phyloP scores from a whole-genome alignment of 139 green algal species.

The Closterium sp. region DNA sequence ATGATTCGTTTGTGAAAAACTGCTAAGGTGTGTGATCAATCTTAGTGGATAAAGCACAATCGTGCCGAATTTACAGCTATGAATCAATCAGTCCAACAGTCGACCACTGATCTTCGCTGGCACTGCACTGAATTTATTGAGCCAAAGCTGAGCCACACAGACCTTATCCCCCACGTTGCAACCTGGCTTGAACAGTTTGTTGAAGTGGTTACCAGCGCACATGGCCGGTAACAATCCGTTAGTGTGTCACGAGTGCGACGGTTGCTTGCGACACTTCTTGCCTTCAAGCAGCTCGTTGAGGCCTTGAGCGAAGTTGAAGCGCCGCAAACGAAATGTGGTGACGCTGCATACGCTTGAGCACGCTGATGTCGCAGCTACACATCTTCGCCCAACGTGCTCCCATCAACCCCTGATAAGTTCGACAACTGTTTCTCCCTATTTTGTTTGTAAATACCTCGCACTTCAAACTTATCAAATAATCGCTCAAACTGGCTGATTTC shows the following conservation, averaged over 20 bases:
- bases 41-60: neutral
- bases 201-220: neutral
- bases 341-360: neutral
- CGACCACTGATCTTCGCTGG: neutral
- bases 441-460: neutral
- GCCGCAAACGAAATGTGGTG: neutral
- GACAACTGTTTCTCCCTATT: neutral
- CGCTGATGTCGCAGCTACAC: neutral
- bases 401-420: neutral
- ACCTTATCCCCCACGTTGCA: neutral
- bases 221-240: neutral
- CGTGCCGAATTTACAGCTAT: no score
- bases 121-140: neutral
- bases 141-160: neutral
- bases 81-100: neutral
- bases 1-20: no score
- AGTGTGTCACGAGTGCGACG: neutral
- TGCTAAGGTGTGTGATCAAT: neutral
- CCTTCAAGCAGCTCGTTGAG: neutral
- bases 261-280: neutral
- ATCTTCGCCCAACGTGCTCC: neutral
- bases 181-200: neutral
- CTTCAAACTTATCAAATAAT: no score
- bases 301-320: neutral
- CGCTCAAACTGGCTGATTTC: no score